These are phyloP conservation scores for Irpex sp. DNA, from an alignment of 1,284 basidiomycete species.

Conservation along the genomic window DNA sequence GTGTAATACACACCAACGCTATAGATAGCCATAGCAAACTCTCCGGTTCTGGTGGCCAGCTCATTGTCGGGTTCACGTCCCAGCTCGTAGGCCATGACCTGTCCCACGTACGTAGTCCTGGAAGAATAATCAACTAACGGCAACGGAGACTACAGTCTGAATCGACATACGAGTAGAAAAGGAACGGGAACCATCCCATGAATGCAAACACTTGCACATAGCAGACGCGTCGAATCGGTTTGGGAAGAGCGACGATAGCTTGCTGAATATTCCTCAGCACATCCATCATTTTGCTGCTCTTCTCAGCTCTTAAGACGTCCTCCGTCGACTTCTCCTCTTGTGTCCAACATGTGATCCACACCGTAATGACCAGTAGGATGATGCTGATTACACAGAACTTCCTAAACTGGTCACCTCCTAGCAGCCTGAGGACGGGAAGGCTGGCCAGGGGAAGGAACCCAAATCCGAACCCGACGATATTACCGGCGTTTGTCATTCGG, in stretches of 20 bases:
- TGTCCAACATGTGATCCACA: slow-evolving; percentile 81
- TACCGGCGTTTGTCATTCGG: slow-evolving; percentile 91
- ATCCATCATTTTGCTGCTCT: slow-evolving; percentile 48
- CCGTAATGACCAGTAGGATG: slow-evolving; percentile 72
- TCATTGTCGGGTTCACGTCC: slow-evolving; percentile 72
- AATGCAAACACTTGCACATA: slow-evolving; percentile 89
- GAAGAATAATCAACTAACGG: background rate
- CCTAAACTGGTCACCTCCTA: slow-evolving; percentile 94
- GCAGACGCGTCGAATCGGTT: slow-evolving; percentile 82
- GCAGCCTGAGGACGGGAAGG: slow-evolving; percentile 66
- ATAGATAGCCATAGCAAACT: slow-evolving; percentile 86
- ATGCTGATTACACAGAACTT: slow-evolving; percentile 91
- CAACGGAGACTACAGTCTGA: slow-evolving; percentile 6
- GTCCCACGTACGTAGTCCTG: slow-evolving; percentile 86
- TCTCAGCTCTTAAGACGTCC: slow-evolving; percentile 31
- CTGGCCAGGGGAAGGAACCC: slow-evolving; percentile 83
- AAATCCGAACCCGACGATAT: slow-evolving; percentile 88
- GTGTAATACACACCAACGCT: slow-evolving; percentile 61
- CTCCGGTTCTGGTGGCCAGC: slow-evolving; percentile 79
- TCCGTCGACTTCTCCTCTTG: slow-evolving; percentile 73
- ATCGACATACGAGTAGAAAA: slow-evolving; percentile 77
- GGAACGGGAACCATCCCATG: slow-evolving; percentile 94
- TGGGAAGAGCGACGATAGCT: slow-evolving; percentile 72
- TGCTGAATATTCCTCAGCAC: slow-evolving; percentile 71
- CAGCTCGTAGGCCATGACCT: slow-evolving; percentile 81